These are phyloP conservation scores for Brassica cretica DNA, from an alignment of 345 rosid species.

Conservation along the genomic window DNA sequence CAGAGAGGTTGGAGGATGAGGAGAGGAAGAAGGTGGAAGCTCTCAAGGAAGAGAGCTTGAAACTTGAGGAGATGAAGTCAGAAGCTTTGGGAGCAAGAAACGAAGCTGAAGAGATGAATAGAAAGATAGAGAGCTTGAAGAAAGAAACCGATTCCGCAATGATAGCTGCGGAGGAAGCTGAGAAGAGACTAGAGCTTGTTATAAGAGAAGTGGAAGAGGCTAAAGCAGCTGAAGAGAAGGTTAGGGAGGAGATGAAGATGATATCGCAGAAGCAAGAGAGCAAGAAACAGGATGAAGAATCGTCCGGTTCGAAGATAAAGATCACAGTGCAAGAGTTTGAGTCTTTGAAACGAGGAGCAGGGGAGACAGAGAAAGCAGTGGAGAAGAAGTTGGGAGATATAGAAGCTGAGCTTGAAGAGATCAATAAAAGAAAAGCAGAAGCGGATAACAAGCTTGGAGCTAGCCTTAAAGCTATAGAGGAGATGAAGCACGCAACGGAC, in stretches of 20 bases:
- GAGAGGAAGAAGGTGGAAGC: conserved; percentile 23
- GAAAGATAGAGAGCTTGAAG: conserved; percentile 41
- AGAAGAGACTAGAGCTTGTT: conserved; percentile 48
- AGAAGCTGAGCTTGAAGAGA: conserved; percentile 48
- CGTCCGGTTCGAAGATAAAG: conserved; percentile 47
- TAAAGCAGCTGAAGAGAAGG: conserved; percentile 53
- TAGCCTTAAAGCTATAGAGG: conserved; percentile 55
- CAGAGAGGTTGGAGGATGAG: conserved; percentile 34
- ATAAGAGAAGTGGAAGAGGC: conserved; percentile 57
- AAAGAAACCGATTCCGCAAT: conserved; percentile 51
- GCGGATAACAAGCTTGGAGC: conserved; percentile 52
- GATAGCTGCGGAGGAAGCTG: conserved; percentile 43
- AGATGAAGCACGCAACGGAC: conserved; percentile 69
- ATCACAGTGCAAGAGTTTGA: conserved; percentile 60
- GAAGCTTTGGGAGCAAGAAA: conserved; percentile 55
- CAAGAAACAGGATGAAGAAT: conserved; percentile 27
- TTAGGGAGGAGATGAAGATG: conserved; percentile 50
- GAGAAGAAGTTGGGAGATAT: conserved; percentile 53
- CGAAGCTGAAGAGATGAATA: conserved; percentile 58
- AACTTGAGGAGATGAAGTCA: conserved; percentile 40
- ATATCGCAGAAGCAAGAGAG: conserved; percentile 42
- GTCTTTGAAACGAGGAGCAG: conserved; percentile 50
- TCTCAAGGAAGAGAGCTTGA: conserved; percentile 34
- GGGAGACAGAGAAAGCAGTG: conserved; percentile 49
- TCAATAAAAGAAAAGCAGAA: conserved; percentile 46